These are phyloP conservation scores for Uronychia setigera DNA, from an alignment of 73 alveolate genomes.

Conservation along the genomic window DNA sequence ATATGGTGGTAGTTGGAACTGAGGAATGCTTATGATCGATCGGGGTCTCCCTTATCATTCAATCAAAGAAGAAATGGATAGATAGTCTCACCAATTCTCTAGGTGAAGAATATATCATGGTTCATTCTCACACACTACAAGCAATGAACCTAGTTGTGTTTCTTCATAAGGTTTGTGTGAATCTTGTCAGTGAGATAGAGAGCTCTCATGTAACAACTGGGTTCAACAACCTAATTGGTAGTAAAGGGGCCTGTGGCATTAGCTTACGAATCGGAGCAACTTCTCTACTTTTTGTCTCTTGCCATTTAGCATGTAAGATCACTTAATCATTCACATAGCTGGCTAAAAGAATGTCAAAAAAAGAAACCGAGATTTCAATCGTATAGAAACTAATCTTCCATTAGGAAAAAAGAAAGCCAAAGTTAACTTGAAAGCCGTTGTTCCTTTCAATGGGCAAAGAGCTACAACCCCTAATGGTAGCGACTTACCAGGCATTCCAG, in stretches of 20 bases:
- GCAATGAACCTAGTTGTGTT: neutral
- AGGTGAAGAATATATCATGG: neutral
- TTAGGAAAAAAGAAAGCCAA: too few species aligned
- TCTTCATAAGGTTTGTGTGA: neutral
- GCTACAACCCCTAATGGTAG: too few species aligned
- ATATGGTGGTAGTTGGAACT: neutral
- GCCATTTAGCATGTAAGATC: neutral
- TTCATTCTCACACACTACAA: neutral
- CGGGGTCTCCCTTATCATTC: neutral
- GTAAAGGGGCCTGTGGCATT: neutral
- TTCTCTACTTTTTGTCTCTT: neutral
- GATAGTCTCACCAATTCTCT: neutral
- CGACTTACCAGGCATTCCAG: too few species aligned
- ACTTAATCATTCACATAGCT: neutral
- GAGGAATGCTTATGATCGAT: neutral
- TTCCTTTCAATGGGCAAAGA: too few species aligned
- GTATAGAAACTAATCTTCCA: neutral
- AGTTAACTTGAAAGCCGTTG: too few species aligned
- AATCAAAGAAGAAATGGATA: neutral
- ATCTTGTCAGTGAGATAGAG: neutral
- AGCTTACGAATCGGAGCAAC: neutral
- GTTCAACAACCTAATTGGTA: neutral
- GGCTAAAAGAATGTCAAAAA: neutral
- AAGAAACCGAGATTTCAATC: neutral
- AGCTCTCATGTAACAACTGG: neutral